phyloP scores from a whole-genome alignment of 2,329 filamentous ascomycete species.

The Aspergillus costaricaensis region DNA sequence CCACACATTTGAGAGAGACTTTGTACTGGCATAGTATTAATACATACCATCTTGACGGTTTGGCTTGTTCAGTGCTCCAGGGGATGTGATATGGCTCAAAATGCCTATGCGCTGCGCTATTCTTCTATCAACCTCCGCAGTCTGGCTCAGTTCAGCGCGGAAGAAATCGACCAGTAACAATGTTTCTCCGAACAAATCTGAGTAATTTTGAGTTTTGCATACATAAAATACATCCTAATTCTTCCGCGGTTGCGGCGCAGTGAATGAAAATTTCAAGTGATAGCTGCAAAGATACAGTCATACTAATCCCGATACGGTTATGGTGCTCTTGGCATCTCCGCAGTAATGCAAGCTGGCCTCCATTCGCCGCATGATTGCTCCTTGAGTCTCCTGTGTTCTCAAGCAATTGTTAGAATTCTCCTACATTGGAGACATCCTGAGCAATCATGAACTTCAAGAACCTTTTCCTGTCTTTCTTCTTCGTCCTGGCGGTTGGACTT shows the following conservation, averaged over 20 bases:
- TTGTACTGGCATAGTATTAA: neutral
- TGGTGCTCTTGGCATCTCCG: constrained; percentile 22
- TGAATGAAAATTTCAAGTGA: neutral
- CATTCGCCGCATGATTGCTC: constrained; percentile 11
- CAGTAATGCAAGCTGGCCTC: constrained; percentile 42
- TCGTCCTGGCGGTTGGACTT: constrained; percentile 73
- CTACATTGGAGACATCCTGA: constrained; percentile 14
- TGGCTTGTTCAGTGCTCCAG: neutral
- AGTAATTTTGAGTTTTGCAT: constrained; percentile 12
- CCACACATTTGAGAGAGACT: neutral
- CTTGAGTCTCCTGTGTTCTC: constrained; percentile 16
- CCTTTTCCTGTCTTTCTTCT: constrained; percentile 64
- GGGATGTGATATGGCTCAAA: constrained; percentile 14
- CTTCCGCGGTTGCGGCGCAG: neutral
- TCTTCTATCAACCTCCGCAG: constrained; percentile 8
- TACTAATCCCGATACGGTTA: constrained; percentile 8
- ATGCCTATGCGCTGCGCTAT: constrained; percentile 13
- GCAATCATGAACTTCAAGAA: constrained; percentile 39
- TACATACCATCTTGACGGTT: constrained; percentile 34
- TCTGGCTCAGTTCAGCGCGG: constrained; percentile 23
- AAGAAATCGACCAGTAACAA: constrained; percentile 38
- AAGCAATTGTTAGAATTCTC: constrained; percentile 19
- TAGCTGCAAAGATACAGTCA: constrained; percentile 14
- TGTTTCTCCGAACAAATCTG: constrained; percentile 31
- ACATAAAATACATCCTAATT: neutral